Conservation (phyloP, 116 monocot species). For the Zostera marina region DNA sequence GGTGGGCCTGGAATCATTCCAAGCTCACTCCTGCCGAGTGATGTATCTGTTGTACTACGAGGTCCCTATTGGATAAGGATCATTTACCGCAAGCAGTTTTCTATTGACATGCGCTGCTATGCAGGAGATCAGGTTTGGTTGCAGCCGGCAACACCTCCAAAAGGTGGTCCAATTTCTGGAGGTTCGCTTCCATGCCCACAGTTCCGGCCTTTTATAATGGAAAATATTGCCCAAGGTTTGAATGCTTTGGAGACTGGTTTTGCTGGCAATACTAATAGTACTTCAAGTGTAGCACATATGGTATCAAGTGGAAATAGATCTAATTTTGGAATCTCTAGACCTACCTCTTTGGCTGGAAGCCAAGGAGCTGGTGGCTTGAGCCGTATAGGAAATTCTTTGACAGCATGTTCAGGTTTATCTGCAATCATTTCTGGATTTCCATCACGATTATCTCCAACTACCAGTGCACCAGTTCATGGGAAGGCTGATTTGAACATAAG, state of each 20-base stretch:
- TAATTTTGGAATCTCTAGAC: constrained; percentile 27
- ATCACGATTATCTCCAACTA: constrained; percentile 48
- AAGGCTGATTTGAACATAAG: constrained; percentile 93
- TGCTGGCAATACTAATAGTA: constrained; percentile 22
- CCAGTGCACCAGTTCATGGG: constrained; percentile 71
- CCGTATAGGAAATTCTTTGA: constrained; percentile 37
- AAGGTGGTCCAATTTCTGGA: constrained; percentile 69
- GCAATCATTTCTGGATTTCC: constrained; percentile 47
- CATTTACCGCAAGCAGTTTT: constrained; percentile 94
- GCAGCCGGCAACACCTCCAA: constrained; percentile 96
- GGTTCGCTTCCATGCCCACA: constrained; percentile 97
- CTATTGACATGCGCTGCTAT: constrained; percentile 97
- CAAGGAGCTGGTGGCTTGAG: constrained; percentile 45
- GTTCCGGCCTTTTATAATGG: constrained; percentile 97
- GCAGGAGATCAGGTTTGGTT: constrained; percentile 99
- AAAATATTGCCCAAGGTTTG: constrained; percentile 96
- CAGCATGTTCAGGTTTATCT: constrained; percentile 54
- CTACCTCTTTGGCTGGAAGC: constrained; percentile 24
- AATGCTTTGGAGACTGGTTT: constrained; percentile 80
- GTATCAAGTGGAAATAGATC: constrained; percentile 28
- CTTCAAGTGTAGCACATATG: constrained; percentile 13
- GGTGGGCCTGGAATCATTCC: constrained; percentile 91
- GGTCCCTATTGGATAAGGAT: constrained; percentile 98
- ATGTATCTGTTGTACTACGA: constrained; percentile 88
- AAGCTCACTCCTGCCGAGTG: constrained; percentile 87